phyloP scores from a whole-genome alignment of 495 filamentous ascomycete species.

The Penicillium manginii region DNA sequence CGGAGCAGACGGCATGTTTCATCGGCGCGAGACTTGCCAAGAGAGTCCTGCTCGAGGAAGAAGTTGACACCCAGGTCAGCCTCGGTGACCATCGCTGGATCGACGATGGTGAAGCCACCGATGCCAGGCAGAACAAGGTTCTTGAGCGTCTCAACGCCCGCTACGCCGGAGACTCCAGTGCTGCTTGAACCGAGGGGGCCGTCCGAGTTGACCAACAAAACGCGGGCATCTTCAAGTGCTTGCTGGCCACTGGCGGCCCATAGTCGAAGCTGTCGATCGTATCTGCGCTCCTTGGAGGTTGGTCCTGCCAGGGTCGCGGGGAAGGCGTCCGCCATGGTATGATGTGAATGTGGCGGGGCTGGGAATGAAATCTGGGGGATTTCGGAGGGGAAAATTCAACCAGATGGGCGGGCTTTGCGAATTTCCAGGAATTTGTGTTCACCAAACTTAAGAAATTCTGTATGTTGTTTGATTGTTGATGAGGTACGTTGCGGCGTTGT shows the following conservation, averaged over 20 bases:
- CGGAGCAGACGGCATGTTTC: constrained; percentile 73
- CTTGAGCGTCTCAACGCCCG: constrained; percentile 92
- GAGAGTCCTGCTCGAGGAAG: constrained; percentile 79
- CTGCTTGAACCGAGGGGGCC: constrained; percentile 42
- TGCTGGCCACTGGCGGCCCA: constrained; percentile 94
- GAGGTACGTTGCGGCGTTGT: constrained; percentile 5
- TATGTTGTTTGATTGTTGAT: not conserved
- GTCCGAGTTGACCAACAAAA: constrained; percentile 81
- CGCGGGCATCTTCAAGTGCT: constrained; percentile 85
- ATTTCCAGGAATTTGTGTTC: not conserved
- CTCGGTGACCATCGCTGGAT: constrained; percentile 75
- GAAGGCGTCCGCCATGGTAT: constrained; percentile 45
- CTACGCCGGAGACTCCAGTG: constrained; percentile 68
- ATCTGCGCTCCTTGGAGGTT: constrained; percentile 87
- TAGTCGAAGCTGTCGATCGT: constrained; percentile 92
- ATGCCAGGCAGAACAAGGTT: constrained; percentile 94
- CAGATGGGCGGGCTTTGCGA: too few species aligned
- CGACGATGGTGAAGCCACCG: constrained; percentile 92
- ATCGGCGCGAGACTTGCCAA: constrained; percentile 82
- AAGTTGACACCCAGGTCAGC: constrained; percentile 94
- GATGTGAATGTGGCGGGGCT: constrained; percentile 6
- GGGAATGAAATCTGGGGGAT: not conserved
- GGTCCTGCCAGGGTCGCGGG: constrained; percentile 55
- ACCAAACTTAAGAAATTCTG: not conserved
- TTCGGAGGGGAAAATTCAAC: not conserved